These are phyloP conservation scores for Microdochium bolleyi DNA, from an alignment of 2,329 filamentous ascomycete genomes.

Conservation along the genomic window DNA sequence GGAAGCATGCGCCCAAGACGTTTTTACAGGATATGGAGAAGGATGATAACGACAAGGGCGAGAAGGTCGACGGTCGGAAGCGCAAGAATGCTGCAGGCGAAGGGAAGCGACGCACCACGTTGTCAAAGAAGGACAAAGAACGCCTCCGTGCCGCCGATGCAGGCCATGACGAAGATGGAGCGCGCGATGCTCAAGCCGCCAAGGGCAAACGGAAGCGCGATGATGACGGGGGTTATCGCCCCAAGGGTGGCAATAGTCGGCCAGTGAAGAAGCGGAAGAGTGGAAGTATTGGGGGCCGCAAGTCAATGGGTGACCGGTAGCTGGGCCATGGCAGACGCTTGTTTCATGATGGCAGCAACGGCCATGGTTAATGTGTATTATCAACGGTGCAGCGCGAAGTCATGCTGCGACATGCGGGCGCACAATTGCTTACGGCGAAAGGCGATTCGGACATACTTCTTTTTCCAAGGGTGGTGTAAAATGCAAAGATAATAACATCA, in stretches of 20 bases:
- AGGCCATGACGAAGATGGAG: constrained; percentile 26
- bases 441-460: too few species aligned
- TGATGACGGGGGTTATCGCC: constrained; percentile 51
- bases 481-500: too few species aligned
- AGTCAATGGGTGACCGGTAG: neutral
- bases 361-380: neutral
- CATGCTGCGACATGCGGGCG: too few species aligned
- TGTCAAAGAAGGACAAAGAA: constrained; percentile 27
- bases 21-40: constrained; percentile 71
- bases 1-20: constrained; percentile 74
- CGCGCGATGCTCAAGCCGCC: constrained; percentile 23
- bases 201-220: constrained; percentile 50
- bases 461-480: too few species aligned
- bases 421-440: too few species aligned
- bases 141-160: constrained; percentile 17
- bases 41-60: constrained; percentile 25
- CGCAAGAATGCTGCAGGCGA: constrained; percentile 17
- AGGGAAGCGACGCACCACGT: constrained; percentile 11
- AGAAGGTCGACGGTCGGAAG: constrained; percentile 24
- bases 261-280: constrained; percentile 53
- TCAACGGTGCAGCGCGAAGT: neutral
- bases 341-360: neutral
- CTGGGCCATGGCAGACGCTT: neutral
- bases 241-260: constrained; percentile 45
- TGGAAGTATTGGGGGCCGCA: neutral